Percentiles rank a stretch among this genome's conserved stretches.
phyloP scores from a whole-genome alignment of 768 basidiomycete species.

The Suillus alpinus region DNA sequence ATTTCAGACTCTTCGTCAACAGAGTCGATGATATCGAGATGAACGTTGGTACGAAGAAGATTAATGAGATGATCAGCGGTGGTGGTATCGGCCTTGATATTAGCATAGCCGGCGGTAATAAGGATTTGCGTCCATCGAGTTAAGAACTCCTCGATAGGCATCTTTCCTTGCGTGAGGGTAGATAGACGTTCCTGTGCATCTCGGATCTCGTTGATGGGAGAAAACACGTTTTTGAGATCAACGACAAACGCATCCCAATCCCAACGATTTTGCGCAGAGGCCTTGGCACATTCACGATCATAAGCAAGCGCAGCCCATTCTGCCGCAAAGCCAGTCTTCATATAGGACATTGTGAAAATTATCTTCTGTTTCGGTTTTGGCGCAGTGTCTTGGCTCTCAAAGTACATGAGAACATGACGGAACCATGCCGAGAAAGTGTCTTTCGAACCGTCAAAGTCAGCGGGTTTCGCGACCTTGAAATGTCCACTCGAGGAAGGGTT shows the following conservation, averaged over 20 bases:
- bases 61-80: background rate
- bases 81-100: background rate
- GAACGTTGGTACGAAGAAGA: background rate
- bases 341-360: background rate
- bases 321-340: background rate
- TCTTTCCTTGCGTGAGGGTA: background rate
- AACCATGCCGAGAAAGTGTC: background rate
- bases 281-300: background rate
- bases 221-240: background rate
- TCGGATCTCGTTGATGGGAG: background rate
- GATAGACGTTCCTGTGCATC: background rate
- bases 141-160: background rate
- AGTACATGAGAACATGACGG: background rate
- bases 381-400: background rate
- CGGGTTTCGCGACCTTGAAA: background rate
- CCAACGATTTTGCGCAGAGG: background rate
- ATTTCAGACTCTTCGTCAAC: background rate
- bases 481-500: too few relatives aligned
- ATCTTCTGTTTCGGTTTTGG: background rate
- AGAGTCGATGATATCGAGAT: background rate
- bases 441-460: background rate
- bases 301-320: background rate
- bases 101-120: background rate
- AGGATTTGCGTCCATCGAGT: too few relatives aligned
- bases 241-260: background rate